Conservation (phyloP, 768 basidiomycete genomes). For the Phlebiopsis flavidoalba region DNA sequence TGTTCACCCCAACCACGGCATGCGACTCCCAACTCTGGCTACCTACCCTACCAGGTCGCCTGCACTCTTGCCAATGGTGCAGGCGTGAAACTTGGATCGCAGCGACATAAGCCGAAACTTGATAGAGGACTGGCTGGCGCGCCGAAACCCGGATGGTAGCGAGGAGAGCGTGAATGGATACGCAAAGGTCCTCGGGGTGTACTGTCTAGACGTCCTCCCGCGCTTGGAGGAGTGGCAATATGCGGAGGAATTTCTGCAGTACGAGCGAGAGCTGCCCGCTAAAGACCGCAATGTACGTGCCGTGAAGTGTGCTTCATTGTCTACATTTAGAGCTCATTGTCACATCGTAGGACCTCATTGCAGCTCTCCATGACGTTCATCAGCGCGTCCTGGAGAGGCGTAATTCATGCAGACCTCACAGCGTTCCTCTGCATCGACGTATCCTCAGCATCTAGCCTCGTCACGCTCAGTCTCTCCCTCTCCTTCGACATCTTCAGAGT, state of each 20-base stretch:
- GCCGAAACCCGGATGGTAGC: constrained; percentile 31
- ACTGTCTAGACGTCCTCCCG: constrained; percentile 69
- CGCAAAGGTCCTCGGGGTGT: constrained; percentile 70
- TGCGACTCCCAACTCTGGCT: constrained; percentile 41
- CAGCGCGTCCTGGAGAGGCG: constrained; percentile 24
- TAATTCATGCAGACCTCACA: constrained; percentile 16
- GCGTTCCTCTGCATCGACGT: constrained; percentile 39
- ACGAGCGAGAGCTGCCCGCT: constrained; percentile 58
- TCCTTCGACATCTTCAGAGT: constrained; percentile 52
- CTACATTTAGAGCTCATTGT: constrained; percentile 14
- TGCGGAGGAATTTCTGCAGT: constrained; percentile 67
- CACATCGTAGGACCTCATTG: constrained; percentile 5
- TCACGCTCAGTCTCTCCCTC: constrained; percentile 21
- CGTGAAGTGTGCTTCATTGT: too few relatives aligned
- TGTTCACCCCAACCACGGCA: constrained; percentile 55
- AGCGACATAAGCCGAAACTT: constrained; percentile 58
- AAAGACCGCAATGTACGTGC: constrained; percentile 47
- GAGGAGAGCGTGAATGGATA: constrained; percentile 49
- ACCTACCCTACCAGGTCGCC: constrained; percentile 65
- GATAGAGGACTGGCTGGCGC: constrained; percentile 76
- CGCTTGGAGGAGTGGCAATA: constrained; percentile 77
- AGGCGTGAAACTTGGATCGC: constrained; percentile 60
- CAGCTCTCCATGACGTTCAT: constrained; percentile 20
- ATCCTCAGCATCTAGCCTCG: constrained; percentile 54
- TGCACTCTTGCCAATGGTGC: constrained; percentile 67